These are phyloP conservation scores for Fusarium drepaniforme DNA, from an alignment of 2,329 filamentous ascomycete genomes.

Conservation along the genomic window DNA sequence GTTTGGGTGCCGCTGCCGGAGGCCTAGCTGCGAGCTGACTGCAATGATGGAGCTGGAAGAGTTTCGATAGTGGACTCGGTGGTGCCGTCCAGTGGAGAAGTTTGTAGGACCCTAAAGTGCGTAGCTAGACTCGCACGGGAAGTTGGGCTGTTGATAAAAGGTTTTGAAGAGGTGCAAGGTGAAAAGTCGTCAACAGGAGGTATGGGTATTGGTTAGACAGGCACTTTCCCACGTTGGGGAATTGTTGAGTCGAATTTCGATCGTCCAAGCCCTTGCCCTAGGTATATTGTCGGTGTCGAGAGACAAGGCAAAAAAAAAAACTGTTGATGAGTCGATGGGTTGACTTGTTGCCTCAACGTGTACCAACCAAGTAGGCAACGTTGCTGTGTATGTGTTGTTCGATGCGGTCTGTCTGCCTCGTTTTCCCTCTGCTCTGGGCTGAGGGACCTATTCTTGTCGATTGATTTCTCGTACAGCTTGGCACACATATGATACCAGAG, in stretches of 20 bases:
- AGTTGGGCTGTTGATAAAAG: constrained; percentile 32
- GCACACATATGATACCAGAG: constrained; percentile 19
- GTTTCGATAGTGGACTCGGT: constrained; percentile 28
- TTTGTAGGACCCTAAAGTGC: constrained; percentile 39
- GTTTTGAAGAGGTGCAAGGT: constrained; percentile 16
- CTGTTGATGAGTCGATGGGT: constrained; percentile 21
- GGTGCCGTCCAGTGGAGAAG: constrained; percentile 35
- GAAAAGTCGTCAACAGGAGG: constrained; percentile 24
- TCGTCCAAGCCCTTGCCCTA: constrained; percentile 38
- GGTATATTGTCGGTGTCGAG: constrained; percentile 3
- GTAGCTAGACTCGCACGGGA: constrained; percentile 26
- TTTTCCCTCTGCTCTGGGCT: constrained; percentile 22
- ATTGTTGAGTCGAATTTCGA: constrained; percentile 29
- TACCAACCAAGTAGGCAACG: constrained; percentile 5
- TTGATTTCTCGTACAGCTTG: constrained; percentile 32
- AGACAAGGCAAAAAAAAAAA: neutral
- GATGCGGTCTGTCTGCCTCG: constrained; percentile 32
- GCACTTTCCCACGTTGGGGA: constrained; percentile 33
- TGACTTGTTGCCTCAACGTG: constrained; percentile 6
- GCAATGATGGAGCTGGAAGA: constrained; percentile 21
- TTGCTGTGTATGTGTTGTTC: constrained; percentile 17
- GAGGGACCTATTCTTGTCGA: constrained; percentile 27
- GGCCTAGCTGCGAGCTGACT: constrained; percentile 17
- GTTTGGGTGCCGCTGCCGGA: constrained; percentile 14
- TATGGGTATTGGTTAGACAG: neutral